Conservation (phyloP, 495 filamentous ascomycete species). For the Tuber melanosporum region DNA sequence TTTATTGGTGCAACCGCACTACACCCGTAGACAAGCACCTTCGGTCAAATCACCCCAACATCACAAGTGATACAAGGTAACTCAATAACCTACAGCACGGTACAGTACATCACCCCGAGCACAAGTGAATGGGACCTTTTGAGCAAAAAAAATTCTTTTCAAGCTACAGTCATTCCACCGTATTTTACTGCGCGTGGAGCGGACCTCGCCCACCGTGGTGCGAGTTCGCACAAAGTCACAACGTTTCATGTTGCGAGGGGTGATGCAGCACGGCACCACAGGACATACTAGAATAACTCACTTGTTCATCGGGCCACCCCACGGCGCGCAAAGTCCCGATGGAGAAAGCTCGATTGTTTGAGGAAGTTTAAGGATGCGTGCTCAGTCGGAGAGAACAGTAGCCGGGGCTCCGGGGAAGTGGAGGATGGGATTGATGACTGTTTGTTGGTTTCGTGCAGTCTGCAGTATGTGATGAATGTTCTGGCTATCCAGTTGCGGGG, state of each 20-base stretch:
- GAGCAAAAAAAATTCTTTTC: neutral
- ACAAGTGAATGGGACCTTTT: neutral
- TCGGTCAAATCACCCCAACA: neutral
- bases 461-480: neutral
- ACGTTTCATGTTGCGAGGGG: neutral
- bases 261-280: neutral
- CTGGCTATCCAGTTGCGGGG: neutral
- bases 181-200: neutral
- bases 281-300: neutral
- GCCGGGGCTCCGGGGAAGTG: neutral
- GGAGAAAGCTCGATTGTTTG: neutral
- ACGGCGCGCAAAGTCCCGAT: neutral
- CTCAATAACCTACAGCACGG: neutral
- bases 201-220: neutral
- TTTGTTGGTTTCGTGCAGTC: neutral
- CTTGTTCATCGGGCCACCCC: neutral
- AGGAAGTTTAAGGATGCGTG: neutral
- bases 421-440: neutral
- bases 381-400: neutral
- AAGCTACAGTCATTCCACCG: neutral
- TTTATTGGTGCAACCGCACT: neutral
- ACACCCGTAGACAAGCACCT: neutral
- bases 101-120: neutral
- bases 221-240: neutral
- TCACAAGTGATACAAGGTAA: neutral